A percentile compares a stretch with the other conserved stretches of the same genome.
Conservation (phyloP, 352 stramenopile species). For the Phytophthora lateralis region DNA sequence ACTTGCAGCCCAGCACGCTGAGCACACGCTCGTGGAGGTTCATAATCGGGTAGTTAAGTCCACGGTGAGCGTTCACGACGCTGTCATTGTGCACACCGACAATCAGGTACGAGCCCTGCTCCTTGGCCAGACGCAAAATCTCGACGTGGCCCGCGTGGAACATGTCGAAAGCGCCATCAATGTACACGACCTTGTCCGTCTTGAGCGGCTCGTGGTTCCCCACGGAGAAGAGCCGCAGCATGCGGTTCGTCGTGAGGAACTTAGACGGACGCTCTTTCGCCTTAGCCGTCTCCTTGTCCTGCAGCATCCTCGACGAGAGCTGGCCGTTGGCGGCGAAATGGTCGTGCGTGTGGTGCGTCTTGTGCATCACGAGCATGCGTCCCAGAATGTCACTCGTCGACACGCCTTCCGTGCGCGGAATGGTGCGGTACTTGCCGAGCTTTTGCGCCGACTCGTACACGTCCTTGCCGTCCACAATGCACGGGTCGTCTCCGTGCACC, state of each 20-base stretch:
- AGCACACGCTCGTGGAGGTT: constrained; percentile 98
- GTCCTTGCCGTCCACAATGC: constrained; percentile 98
- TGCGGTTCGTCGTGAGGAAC: constrained; percentile 96
- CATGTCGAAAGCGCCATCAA: constrained; percentile 98
- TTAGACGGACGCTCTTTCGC: constrained; percentile 87
- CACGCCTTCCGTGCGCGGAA: constrained; percentile 96
- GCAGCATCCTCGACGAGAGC: constrained; percentile 73
- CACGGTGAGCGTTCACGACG: constrained; percentile 89
- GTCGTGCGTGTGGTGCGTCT: constrained; percentile 91
- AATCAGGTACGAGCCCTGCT: constrained; percentile 95
- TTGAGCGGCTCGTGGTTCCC: constrained; percentile 89
- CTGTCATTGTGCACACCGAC: constrained; percentile 97
- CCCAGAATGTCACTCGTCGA: constrained; percentile 99
- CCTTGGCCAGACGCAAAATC: constrained; percentile 93
- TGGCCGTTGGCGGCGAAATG: constrained; percentile 75
- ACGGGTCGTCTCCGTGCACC: constrained; percentile 98
- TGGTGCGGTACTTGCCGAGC: constrained; percentile 96
- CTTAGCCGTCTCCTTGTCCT: constrained; percentile 33
- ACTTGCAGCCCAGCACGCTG: constrained; percentile 96
- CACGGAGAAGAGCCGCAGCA: constrained; percentile 93
- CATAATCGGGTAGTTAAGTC: constrained; percentile 96
- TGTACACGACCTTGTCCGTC: constrained; percentile 96
- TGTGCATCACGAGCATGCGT: constrained; percentile 97
- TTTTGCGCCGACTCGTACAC: constrained; percentile 97
- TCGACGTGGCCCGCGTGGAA: constrained; percentile 98